Evolutionary conservation across 306 rosid species (phyloP).

Genomic region (Cyclanthera cordifolia): DNA sequence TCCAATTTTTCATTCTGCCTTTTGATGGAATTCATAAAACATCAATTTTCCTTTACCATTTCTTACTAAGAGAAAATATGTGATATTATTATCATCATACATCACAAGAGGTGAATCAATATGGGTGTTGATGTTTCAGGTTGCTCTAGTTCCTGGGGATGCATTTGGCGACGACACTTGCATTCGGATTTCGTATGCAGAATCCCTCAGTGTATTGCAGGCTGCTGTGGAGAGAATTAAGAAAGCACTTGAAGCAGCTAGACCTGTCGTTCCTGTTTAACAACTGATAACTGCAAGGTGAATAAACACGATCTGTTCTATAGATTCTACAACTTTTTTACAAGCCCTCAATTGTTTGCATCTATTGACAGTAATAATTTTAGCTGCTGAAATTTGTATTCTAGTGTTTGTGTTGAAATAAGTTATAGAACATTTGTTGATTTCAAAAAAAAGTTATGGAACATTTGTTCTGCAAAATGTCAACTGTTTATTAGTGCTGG

Average conservation of each 20-base stretch:
- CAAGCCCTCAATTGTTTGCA: neutral
- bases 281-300: neutral
- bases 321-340: no score
- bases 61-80: neutral
- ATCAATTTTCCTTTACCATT: neutral
- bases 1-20: neutral
- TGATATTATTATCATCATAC: neutral
- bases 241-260: constrained; percentile 41
- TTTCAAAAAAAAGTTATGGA: no score
- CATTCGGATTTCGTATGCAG: constrained; percentile 84
- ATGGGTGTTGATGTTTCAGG: constrained; percentile 37
- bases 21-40: neutral
- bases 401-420: neutral
- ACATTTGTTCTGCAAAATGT: neutral
- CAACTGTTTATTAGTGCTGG: no score
- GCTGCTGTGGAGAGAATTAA: constrained; percentile 78
- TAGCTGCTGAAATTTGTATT: neutral
- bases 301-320: no score
- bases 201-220: constrained; percentile 58
- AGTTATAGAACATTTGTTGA: neutral
- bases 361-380: neutral
- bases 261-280: constrained; percentile 40
- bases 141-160: constrained; percentile 85
- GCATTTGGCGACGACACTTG: constrained; percentile 85
- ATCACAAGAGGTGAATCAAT: neutral